phyloP scores from a whole-genome alignment of 73 alveolate species.

The Paramecium octaurelia region DNA sequence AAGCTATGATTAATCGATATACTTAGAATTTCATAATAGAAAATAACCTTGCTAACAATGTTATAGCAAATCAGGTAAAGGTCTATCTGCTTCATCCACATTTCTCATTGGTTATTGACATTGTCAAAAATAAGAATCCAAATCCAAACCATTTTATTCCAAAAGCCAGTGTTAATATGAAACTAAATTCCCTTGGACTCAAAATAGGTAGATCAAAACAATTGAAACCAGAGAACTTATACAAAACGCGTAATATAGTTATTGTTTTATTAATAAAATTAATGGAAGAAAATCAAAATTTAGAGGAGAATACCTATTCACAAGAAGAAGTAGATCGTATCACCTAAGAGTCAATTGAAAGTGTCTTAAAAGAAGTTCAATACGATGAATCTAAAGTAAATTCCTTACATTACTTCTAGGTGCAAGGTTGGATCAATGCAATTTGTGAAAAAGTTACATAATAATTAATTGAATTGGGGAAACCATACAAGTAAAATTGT shows the following conservation, averaged over 20 bases:
- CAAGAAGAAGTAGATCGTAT: conserved; percentile 46
- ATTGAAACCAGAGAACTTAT: not conserved
- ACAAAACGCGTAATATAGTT: conserved; percentile 19
- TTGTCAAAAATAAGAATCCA: conserved; percentile 39
- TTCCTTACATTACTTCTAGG: not conserved
- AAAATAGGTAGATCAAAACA: conserved; percentile 33
- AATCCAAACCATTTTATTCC: conserved; percentile 55
- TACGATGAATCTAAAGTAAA: conserved; percentile 40
- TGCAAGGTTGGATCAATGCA: conserved; percentile 20
- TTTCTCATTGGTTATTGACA: not conserved
- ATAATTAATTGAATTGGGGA: conserved; percentile 10
- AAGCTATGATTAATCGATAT: not conserved
- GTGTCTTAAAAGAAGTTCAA: not conserved
- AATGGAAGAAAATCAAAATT: conserved; percentile 46
- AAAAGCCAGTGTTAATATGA: conserved; percentile 52
- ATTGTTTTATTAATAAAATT: not conserved
- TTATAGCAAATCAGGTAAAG: conserved; percentile 63
- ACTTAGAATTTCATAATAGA: conserved; percentile 60
- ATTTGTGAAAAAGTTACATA: conserved; percentile 30
- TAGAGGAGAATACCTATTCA: conserved; percentile 45
- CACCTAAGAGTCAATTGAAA: not conserved
- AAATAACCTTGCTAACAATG: conserved; percentile 56
- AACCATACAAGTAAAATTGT: conserved; percentile 16
- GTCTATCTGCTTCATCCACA: conserved; percentile 68
- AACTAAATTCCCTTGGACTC: conserved; percentile 55